These are phyloP conservation scores for Lichtheimia ornata DNA, from an alignment of 371 early-diverging fungal species.

Conservation along the genomic window DNA sequence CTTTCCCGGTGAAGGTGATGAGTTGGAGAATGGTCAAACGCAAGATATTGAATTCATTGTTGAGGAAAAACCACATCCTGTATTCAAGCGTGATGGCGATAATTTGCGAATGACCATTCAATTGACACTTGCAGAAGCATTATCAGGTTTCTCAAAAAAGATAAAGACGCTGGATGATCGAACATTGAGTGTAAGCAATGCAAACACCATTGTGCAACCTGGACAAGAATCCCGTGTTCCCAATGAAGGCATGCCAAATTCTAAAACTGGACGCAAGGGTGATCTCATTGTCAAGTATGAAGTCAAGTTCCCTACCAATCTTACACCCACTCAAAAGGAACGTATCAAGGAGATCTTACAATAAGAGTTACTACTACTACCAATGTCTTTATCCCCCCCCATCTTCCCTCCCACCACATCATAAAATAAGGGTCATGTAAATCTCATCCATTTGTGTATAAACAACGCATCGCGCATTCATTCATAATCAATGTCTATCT, in stretches of 20 bases:
- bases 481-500: no score
- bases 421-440: no score
- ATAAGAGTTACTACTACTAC: not conserved
- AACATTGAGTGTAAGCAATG: constrained; percentile 65
- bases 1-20: constrained; percentile 94
- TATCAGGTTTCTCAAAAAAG: constrained; percentile 77
- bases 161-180: constrained; percentile 83
- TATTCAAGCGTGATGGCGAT: constrained; percentile 91
- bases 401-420: no score
- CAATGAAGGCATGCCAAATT: constrained; percentile 94
- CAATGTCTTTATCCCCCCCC: not conserved
- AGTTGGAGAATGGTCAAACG: constrained; percentile 71
- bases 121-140: constrained; percentile 79
- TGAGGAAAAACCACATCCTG: constrained; percentile 91
- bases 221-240: constrained; percentile 74
- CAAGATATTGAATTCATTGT: constrained; percentile 95
- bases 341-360: constrained; percentile 39
- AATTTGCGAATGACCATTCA: constrained; percentile 70
- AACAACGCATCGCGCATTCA: no score
- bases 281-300: constrained; percentile 79
- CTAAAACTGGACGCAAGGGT: constrained; percentile 81
- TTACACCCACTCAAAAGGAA: constrained; percentile 75
- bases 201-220: constrained; percentile 66
- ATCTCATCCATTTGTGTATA: no score
- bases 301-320: constrained; percentile 79